Evolutionary conservation across 2,329 filamentous ascomycete genomes (phyloP).

Genomic region (Ceratocystis colombiana): DNA sequence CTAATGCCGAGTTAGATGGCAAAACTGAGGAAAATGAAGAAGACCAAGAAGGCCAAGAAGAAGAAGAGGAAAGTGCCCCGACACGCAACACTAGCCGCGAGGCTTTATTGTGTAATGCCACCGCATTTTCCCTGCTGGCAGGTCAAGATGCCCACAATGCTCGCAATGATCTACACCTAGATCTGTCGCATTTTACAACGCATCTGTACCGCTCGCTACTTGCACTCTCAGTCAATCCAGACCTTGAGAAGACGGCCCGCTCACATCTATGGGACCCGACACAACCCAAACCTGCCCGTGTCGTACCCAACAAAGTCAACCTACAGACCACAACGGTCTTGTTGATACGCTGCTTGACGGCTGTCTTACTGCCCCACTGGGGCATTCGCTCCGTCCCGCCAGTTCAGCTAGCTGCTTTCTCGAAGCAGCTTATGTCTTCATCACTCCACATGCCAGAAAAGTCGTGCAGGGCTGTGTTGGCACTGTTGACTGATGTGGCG

Average conservation of each 20-base stretch:
- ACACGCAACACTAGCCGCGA: constrained; percentile 71
- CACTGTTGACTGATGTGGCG: constrained; percentile 65
- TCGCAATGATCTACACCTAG: constrained; percentile 69
- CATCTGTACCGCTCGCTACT: constrained; percentile 84
- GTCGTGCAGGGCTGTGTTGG: constrained; percentile 68
- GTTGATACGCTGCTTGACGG: constrained; percentile 74
- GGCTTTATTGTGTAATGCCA: constrained; percentile 85
- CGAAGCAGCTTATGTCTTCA: constrained; percentile 76
- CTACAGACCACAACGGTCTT: constrained; percentile 90
- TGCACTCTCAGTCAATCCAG: constrained; percentile 65
- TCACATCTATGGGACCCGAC: constrained; percentile 60
- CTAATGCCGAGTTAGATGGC: constrained; percentile 27
- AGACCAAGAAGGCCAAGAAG: constrained; percentile 37
- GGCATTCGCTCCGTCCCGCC: constrained; percentile 68
- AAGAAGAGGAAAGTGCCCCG: constrained; percentile 40
- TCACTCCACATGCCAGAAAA: constrained; percentile 85
- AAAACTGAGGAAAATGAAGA: constrained; percentile 37
- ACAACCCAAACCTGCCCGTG: constrained; percentile 34
- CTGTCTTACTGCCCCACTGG: constrained; percentile 66
- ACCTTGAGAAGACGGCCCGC: constrained; percentile 72
- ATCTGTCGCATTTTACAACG: constrained; percentile 89
- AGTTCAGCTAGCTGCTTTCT: constrained; percentile 77
- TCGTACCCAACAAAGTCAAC: constrained; percentile 60
- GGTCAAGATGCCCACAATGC: constrained; percentile 87
- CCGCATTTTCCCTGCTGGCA: constrained; percentile 88